phyloP scores from a whole-genome alignment of 2,329 filamentous ascomycete species.

The Penicillium janthinellum region DNA sequence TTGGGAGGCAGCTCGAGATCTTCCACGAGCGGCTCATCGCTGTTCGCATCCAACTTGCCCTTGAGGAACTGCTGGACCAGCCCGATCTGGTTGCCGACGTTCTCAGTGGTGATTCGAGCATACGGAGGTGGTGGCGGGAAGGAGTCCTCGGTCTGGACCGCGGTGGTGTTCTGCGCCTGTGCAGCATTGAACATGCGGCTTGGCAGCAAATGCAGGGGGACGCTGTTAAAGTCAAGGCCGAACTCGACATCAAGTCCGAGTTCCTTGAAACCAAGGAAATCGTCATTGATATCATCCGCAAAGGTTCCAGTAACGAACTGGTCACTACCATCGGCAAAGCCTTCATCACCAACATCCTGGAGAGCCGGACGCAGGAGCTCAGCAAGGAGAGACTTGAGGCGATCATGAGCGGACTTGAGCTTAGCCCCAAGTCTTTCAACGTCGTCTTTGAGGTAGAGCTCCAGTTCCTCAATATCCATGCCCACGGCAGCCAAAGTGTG shows the following conservation, averaged over 20 bases:
- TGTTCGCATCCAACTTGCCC: conserved; percentile 81
- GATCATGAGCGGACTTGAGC: conserved; percentile 82
- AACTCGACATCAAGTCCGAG: conserved; percentile 90
- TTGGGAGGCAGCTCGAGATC: conserved; percentile 94
- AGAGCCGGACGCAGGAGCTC: conserved; percentile 90
- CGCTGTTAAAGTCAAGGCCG: conserved; percentile 81
- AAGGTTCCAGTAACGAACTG: conserved; percentile 97
- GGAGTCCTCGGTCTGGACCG: conserved; percentile 56
- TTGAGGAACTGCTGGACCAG: conserved; percentile 91
- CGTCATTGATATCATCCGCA: conserved; percentile 94
- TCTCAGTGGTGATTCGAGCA: conserved; percentile 77
- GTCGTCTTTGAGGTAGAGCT: conserved; percentile 88
- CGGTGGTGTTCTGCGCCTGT: conserved; percentile 68
- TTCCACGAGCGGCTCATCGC: conserved; percentile 80
- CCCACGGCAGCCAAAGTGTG: conserved; percentile 86
- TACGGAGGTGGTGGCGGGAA: conserved; percentile 68
- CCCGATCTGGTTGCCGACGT: conserved; percentile 77
- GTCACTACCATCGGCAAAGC: conserved; percentile 95
- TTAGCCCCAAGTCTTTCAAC: conserved; percentile 82
- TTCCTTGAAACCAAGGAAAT: conserved; percentile 98
- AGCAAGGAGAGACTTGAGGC: conserved; percentile 90
- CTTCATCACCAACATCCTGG: conserved; percentile 76
- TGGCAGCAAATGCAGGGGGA: conserved; percentile 91
- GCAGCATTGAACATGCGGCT: conserved; percentile 84
- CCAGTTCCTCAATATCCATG: conserved; percentile 76